Evolutionary conservation across 2,329 filamentous ascomycete species (phyloP), one percentile per base, ranked within the genome.

Genomic region (Thelonectria blattea): DNA sequence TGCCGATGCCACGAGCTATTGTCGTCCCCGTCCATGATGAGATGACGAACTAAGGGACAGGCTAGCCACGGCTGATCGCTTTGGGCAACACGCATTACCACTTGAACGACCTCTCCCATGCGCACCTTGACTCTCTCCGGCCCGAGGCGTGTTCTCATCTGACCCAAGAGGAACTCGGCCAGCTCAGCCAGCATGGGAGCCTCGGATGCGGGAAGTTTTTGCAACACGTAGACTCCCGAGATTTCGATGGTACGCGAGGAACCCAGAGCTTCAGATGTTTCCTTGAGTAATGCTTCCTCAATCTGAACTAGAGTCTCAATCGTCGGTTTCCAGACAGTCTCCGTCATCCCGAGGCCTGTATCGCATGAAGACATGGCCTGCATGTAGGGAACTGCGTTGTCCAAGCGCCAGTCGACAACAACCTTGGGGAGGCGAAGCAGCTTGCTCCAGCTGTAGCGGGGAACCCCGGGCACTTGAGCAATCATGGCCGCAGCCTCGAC

Each of bases 1-100:
- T 70, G 65, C 0, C 73, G 68, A 50, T 76, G 73, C 73, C 72
- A 77, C 1, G 73, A 70, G 42, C 72, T 76, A 20, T 72, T 66
- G 20, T 66, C 67, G 6, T 72, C 68, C 3, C 67, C 59, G 4
- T 75, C 61, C 14, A 76, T 43, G 3, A 76, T 60, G 10, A 76
- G 43, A 15, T 73, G 58, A 3, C 65, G 67, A 4, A 78, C 68
- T 2, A 76, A 70, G 0, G 72, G 65, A 6, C 66, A 70, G 0
- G 75, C 76, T 2, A 71, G 51, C 1, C 59, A 56, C 0, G 76
- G 76, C 18, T 68, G 66, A 15, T 77, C 74, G 22, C 73, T 70
- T 1, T 41, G 48, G 1, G 71, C 60, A 6, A 78, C 39, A 0
- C 55, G 39, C 2, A 66, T 56, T 20, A 74, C 60, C 17, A 72